A percentile compares a stretch with the other conserved stretches of the same genome.
These are phyloP conservation scores for Calocybe indica DNA, from an alignment of 768 basidiomycete genomes.

Conservation along the genomic window DNA sequence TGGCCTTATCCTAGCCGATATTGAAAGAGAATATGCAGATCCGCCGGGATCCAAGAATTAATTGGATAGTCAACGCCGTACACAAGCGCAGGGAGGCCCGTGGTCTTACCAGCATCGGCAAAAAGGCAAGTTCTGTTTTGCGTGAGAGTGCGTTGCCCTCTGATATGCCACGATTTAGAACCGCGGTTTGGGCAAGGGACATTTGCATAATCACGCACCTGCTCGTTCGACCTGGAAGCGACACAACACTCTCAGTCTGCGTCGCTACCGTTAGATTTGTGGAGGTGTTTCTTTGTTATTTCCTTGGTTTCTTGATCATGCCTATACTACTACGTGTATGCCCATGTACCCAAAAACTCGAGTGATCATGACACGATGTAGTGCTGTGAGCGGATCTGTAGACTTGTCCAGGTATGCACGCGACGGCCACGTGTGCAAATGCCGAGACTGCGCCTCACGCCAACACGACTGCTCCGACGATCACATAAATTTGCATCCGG, in stretches of 20 bases:
- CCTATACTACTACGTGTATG: slow-evolving; percentile 20
- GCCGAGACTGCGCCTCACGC: too few species aligned
- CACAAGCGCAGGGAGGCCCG: slow-evolving; percentile 98
- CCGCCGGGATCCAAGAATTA: slow-evolving; percentile 94
- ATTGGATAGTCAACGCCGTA: slow-evolving; percentile 98
- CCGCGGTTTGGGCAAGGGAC: slow-evolving; percentile 95
- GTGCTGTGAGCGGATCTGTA: too few species aligned
- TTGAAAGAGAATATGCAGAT: slow-evolving; percentile 42
- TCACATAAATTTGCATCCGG: too few species aligned
- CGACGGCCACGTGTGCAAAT: too few species aligned
- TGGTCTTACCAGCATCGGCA: slow-evolving; percentile 94
- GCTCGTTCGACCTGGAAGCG: slow-evolving; percentile 91
- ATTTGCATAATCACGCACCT: slow-evolving; percentile 90
- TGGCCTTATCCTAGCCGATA: neutral
- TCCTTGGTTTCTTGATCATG: slow-evolving; percentile 15
- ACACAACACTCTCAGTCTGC: slow-evolving; percentile 95
- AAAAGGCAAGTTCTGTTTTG: slow-evolving; percentile 57
- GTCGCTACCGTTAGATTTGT: slow-evolving; percentile 67
- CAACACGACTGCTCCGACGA: too few species aligned
- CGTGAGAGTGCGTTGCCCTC: slow-evolving; percentile 2
- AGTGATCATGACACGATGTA: too few species aligned
- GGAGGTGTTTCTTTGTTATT: slow-evolving; percentile 14
- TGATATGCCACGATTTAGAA: slow-evolving; percentile 45
- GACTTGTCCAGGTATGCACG: too few species aligned
- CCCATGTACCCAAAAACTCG: slow-evolving; percentile 2